These are phyloP conservation scores for Kurtzmaniella quercitrusa DNA, from an alignment of 1,139 yeast species.

Conservation along the genomic window DNA sequence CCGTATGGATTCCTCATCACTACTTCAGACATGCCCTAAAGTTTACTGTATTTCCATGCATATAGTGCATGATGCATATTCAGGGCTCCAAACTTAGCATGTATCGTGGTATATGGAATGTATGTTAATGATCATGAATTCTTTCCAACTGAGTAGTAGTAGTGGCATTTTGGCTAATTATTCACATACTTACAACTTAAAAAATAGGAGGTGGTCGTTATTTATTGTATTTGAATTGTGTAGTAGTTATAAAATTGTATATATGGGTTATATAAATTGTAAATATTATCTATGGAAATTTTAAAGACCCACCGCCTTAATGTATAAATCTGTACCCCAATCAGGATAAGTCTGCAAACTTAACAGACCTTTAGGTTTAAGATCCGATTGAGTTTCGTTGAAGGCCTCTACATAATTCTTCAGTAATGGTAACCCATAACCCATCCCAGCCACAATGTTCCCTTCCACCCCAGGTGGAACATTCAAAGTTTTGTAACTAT, in stretches of 20 bases:
- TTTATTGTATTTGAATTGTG: no score
- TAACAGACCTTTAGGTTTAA: constrained; percentile 54
- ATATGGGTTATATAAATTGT: no score
- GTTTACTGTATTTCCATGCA: background rate
- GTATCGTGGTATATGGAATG: background rate
- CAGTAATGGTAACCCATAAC: constrained; percentile 89
- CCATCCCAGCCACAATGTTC: constrained; percentile 88
- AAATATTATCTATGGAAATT: background rate
- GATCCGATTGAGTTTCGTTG: constrained; percentile 27
- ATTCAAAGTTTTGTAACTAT: constrained; percentile 54
- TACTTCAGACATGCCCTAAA: background rate
- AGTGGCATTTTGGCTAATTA: no score
- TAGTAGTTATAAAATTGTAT: no score
- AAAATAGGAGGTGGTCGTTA: no score
- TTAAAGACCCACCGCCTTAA: constrained; percentile 28
- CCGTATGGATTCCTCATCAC: background rate
- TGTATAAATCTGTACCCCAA: constrained; percentile 61
- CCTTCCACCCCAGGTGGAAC: constrained; percentile 70
- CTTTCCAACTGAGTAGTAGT: no score
- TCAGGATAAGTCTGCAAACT: constrained; percentile 79
- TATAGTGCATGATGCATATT: background rate
- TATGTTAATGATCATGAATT: background rate
- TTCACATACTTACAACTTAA: no score
- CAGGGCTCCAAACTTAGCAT: background rate
- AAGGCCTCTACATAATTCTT: constrained; percentile 47